Evolutionary conservation across 78 protist genomes (phyloP).

Genomic region (Parvularia atlantis): DNA sequence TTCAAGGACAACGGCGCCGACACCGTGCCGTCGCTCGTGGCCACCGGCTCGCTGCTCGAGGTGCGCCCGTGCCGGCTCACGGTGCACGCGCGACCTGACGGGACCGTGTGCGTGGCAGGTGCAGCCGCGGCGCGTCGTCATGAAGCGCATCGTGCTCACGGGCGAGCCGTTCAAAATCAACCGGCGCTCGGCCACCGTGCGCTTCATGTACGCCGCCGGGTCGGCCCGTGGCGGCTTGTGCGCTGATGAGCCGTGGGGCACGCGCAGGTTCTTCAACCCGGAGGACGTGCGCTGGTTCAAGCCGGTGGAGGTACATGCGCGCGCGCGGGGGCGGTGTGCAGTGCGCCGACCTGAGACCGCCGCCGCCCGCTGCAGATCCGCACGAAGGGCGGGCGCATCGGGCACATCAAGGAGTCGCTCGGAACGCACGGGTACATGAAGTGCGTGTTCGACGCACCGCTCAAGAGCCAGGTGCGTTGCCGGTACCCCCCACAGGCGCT

Average conservation of each 20-base stretch:
- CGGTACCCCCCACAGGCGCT: too few relatives aligned
- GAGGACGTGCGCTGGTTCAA: constrained; percentile 95
- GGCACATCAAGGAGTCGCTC: constrained; percentile 82
- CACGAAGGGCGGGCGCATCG: constrained; percentile 88
- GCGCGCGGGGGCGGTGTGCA: too few relatives aligned
- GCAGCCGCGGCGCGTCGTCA: constrained; percentile 82
- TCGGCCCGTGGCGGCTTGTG: too few relatives aligned
- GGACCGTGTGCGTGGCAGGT: too few relatives aligned
- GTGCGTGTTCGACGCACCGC: constrained; percentile 66
- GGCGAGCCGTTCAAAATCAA: constrained; percentile 72
- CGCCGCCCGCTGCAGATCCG: too few relatives aligned
- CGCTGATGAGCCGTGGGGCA: too few relatives aligned
- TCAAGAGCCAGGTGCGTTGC: constrained; percentile 47
- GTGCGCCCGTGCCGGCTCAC: too few relatives aligned
- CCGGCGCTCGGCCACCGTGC: constrained; percentile 59
- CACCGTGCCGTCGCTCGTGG: constrained; percentile 22
- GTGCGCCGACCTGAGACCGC: too few relatives aligned
- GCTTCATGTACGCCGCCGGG: too few relatives aligned
- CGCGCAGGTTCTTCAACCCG: constrained; percentile 83
- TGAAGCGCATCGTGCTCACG: constrained; percentile 83
- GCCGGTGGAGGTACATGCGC: constrained; percentile 58
- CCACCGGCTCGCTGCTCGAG: constrained; percentile 46
- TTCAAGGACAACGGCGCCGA: constrained; percentile 19
- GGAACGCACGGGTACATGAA: constrained; percentile 89
- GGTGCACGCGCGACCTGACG: too few relatives aligned